These are phyloP conservation scores for Panicum virgatum DNA, from an alignment of 202 grass and related monocot species.

Conservation along the genomic window DNA sequence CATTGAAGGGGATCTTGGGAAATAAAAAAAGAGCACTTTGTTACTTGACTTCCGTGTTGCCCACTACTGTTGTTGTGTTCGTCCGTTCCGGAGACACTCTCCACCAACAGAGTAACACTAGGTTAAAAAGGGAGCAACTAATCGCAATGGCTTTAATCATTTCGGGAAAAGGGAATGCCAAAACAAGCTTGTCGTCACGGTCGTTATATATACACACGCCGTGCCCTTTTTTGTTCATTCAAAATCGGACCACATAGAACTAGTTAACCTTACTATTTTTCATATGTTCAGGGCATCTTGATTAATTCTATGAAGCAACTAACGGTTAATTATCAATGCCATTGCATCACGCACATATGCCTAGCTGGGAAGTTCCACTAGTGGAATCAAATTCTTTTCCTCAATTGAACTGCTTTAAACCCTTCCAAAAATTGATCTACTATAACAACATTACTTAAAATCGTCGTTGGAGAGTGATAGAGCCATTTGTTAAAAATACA, in stretches of 20 bases:
- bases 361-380: neutral
- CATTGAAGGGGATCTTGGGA: too few species aligned
- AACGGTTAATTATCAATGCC: neutral
- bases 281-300: neutral
- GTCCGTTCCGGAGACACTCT: too few species aligned
- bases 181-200: neutral
- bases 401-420: neutral
- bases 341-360: neutral
- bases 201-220: neutral
- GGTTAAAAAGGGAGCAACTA: neutral
- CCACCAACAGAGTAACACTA: neutral
- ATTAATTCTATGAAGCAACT: neutral
- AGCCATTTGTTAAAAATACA: neutral
- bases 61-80: too few species aligned
- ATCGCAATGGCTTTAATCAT: neutral
- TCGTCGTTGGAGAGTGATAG: neutral
- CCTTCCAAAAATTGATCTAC: neutral
- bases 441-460: neutral
- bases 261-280: slow-evolving; percentile 25
- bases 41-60: too few species aligned
- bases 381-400: slow-evolving; percentile 18
- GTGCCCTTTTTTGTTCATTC: neutral
- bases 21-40: too few species aligned
- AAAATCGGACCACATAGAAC: slow-evolving; percentile 14
- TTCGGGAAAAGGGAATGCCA: neutral